phyloP scores from a whole-genome alignment of 106 monocot genomes.

The Xerophyta viscosa region DNA sequence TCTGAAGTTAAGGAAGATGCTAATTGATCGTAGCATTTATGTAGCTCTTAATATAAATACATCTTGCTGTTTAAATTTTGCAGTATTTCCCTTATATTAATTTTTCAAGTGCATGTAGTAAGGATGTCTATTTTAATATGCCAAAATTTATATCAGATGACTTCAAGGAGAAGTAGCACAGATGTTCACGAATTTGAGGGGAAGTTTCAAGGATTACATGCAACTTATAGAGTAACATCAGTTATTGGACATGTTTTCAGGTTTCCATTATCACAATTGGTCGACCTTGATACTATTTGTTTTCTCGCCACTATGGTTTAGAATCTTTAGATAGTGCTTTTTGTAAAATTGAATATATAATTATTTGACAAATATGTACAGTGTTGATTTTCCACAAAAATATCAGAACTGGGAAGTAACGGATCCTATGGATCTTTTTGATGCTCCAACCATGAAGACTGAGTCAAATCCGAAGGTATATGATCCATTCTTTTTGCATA shows the following conservation, averaged over 20 bases:
- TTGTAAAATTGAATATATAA: too few relatives aligned
- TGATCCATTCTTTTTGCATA: too few relatives aligned
- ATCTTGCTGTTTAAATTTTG: too few relatives aligned
- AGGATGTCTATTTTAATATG: too few relatives aligned
- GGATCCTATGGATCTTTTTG: constrained; percentile 85
- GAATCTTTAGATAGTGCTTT: too few relatives aligned
- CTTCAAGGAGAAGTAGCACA: constrained; percentile 69
- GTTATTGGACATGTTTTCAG: constrained; percentile 96
- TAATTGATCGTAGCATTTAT: too few relatives aligned
- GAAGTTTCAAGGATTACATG: constrained; percentile 50
- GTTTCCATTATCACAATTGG: constrained; percentile 17
- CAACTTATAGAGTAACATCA: constrained; percentile 78
- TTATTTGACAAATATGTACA: constrained; percentile 7
- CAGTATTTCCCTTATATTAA: too few relatives aligned
- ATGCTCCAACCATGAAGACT: constrained; percentile 69
- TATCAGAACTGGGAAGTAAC: constrained; percentile 91
- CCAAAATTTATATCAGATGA: constrained; percentile 40
- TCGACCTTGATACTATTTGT: neutral
- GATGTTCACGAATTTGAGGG: constrained; percentile 96
- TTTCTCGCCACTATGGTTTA: neutral
- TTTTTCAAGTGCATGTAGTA: too few relatives aligned
- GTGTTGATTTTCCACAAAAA: constrained; percentile 77
- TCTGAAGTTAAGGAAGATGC: too few relatives aligned
- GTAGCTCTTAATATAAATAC: too few relatives aligned
- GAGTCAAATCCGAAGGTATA: constrained; percentile 96